Conservation (phyloP, 1,284 basidiomycete species). For the Boletus coffeatus region DNA sequence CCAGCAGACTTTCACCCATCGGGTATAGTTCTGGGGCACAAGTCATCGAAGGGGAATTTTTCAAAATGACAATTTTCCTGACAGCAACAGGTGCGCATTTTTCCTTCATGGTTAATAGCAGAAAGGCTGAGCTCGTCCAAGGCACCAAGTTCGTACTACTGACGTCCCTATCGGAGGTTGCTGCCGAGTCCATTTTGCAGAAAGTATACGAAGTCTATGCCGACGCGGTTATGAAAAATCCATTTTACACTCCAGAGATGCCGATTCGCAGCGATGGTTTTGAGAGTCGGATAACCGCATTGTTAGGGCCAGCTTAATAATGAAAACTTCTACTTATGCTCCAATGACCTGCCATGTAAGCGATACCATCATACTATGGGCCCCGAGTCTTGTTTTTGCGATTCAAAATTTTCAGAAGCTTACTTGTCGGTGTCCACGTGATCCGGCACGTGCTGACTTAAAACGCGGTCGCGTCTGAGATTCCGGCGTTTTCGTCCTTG, state of each 20-base stretch:
- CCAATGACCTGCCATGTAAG: not conserved
- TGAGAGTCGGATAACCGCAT: conserved; percentile 62
- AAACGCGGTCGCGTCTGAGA: conserved; percentile 12
- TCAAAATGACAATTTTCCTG: conserved; percentile 86
- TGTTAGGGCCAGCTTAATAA: conserved; percentile 47
- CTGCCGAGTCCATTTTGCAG: conserved; percentile 69
- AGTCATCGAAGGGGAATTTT: conserved; percentile 90
- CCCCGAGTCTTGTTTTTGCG: not conserved
- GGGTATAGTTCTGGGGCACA: conserved; percentile 84
- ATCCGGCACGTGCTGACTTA: conserved; percentile 6
- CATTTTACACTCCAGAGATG: conserved; percentile 99
- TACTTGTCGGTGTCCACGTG: conserved; percentile 19
- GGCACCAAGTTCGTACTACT: conserved; percentile 98
- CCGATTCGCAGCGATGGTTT: conserved; percentile 92
- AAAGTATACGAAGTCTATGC: conserved; percentile 89
- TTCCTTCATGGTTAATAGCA: not conserved
- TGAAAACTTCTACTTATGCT: conserved; percentile 12
- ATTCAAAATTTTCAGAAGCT: not conserved
- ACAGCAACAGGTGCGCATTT: conserved; percentile 81
- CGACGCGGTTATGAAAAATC: conserved; percentile 98
- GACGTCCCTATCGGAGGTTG: conserved; percentile 71
- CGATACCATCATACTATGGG: not conserved
- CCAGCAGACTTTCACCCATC: conserved; percentile 83
- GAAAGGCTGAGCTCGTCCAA: conserved; percentile 31
- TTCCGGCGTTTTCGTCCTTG: conserved; percentile 1